phyloP scores from a whole-genome alignment of 225 moss, liverwort and hornwort genomes.

The Straminergon stramineum region DNA sequence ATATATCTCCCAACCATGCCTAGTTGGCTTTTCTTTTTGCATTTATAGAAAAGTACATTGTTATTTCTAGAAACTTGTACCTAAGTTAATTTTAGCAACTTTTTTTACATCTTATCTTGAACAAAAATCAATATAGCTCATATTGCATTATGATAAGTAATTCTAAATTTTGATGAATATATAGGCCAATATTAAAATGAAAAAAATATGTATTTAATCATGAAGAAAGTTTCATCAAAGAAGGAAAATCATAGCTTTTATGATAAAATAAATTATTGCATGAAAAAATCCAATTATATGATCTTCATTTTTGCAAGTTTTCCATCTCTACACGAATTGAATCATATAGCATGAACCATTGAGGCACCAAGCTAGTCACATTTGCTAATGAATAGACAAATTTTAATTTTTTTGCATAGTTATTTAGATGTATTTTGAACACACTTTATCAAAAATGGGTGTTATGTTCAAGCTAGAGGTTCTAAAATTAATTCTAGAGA shows the following conservation, averaged over 20 bases:
- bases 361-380: accelerated
- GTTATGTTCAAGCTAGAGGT: accelerated
- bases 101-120: background rate
- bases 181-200: background rate
- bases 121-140: background rate
- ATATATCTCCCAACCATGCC: background rate
- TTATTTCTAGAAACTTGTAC: background rate
- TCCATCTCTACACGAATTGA: background rate
- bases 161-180: background rate
- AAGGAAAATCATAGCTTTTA: no score
- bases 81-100: background rate
- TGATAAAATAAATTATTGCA: background rate
- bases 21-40: background rate
- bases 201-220: background rate
- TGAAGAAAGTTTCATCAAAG: accelerated
- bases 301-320: background rate
- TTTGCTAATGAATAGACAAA: background rate
- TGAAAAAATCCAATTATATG: background rate
- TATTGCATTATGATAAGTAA: background rate
- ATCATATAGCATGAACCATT: background rate
- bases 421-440: background rate
- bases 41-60: background rate
- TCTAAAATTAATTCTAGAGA: background rate
- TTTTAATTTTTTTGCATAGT: no score
- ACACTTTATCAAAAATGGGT: background rate